Base-by-base conservation (phyloP, 176 grass and related monocot species). In the Leersia perrieri region DNA sequence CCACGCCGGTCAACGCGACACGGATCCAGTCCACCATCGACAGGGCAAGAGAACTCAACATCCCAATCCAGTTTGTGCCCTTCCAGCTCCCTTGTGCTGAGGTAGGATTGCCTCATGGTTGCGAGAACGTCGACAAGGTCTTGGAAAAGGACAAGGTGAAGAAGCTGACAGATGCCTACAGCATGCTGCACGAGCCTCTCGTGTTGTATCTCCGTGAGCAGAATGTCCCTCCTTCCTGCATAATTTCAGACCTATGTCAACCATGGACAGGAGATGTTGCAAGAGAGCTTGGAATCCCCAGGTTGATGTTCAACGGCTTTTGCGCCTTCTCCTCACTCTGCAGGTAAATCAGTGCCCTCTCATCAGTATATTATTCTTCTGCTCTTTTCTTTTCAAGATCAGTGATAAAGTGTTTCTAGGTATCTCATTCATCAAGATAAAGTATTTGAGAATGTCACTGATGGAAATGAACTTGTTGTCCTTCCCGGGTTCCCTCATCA, bases 201-300 rank as follows among this genome's bases (percentile, higher is more conserved):
- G 40, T 72, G 35, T 60, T 34, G 1, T 76, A 78, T 44, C 88
- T 90, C 22, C 25, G 25, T 22, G 77, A 44, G 23, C 72, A 87
- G 23, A 64, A 16, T 3, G 28, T 18, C 22, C 77, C 55, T 0
- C 91, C 85, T 44, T 72, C 55, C 72, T 90, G 88, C 83, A 87
- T 93, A 69, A 79, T 90, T 39, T 86, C 84, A n/a, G 87, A 93
- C 78, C 51, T 58, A 1, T 72, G 45, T 39, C 83, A 84, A 13
- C 79, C 79, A 5, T 93, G 88, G 88, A 87, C 75, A 14, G 85
- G 72, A 41, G 88, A 88, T 65, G 65, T 88, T n/a, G 88, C 88
- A 69, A 84, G 85, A n/a, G 91, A 90, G n/a, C 62, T 94, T 11
- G 73, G 74, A 16, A 88, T 90, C 60, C 88, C 88, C 8, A 88